Percentiles rank a stretch among this genome's conserved stretches.
Evolutionary conservation across 2,329 filamentous ascomycete species (phyloP).

Genomic region (Albifimbria verrucaria): DNA sequence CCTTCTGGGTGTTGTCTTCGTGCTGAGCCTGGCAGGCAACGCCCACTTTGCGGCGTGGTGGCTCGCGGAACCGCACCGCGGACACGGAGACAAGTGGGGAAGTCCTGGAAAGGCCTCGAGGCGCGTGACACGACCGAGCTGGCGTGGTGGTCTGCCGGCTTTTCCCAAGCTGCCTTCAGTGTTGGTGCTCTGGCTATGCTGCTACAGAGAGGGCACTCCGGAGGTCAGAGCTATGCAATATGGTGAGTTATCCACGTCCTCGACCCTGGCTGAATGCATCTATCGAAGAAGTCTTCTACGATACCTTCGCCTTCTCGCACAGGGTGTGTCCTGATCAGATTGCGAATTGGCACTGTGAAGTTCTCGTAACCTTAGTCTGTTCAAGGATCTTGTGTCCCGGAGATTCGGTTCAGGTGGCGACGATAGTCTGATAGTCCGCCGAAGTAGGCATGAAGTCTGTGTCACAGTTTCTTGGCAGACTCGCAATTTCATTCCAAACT

Average conservation of each 20-base stretch:
- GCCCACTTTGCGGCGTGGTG: conserved; percentile 45
- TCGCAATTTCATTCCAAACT: not conserved
- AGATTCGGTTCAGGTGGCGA: not conserved
- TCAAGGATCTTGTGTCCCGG: not conserved
- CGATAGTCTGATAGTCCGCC: not conserved
- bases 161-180: conserved; percentile 40
- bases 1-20: conserved; percentile 32
- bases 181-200: conserved; percentile 40
- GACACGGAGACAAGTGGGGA: conserved; percentile 42
- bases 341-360: not conserved
- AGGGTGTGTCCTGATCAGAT: not conserved
- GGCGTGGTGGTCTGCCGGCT: conserved; percentile 44
- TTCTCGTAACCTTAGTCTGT: not conserved
- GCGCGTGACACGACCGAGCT: conserved; percentile 46
- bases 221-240: conserved; percentile 44
- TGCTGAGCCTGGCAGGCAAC: conserved; percentile 34
- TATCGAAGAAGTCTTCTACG: too few species aligned
- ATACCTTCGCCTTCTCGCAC: not conserved
- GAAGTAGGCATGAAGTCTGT: not conserved
- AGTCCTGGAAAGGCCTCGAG: conserved; percentile 37
- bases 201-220: conserved; percentile 42
- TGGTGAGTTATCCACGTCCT: conserved; percentile 37
- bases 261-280: not conserved
- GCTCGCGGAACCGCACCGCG: conserved; percentile 37
- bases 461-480: not conserved